phyloP scores from a whole-genome alignment of 371 early-diverging fungal species.

The Actinomortierella wolfii region DNA sequence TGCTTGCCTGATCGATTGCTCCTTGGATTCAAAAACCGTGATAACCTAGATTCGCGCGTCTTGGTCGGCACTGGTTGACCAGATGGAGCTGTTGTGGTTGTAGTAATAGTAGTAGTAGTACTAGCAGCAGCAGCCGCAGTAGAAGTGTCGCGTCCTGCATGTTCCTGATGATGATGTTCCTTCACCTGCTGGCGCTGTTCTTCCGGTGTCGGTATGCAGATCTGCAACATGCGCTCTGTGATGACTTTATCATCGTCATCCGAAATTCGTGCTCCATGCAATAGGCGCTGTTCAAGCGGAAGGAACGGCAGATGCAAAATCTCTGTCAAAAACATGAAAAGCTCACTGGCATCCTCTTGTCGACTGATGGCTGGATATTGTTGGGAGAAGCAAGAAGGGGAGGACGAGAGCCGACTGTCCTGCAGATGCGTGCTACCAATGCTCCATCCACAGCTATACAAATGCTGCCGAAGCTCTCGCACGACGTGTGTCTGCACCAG shows the following conservation, averaged over 20 bases:
- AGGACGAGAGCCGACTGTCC: background rate
- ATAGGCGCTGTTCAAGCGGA: conserved; percentile 59
- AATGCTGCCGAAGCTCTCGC: conserved; percentile 50
- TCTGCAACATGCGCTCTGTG: conserved; percentile 58
- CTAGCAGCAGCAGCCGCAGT: background rate
- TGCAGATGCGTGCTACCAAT: conserved; percentile 9
- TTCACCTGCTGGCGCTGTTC: background rate
- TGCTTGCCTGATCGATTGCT: background rate
- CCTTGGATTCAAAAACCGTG: too few species aligned
- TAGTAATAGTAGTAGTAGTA: too few species aligned
- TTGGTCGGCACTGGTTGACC: too few species aligned
- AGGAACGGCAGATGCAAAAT: conserved; percentile 60
- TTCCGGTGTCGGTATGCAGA: conserved; percentile 50
- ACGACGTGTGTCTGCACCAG: conserved; percentile 52
- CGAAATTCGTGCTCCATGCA: conserved; percentile 58
- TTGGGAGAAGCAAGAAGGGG: conserved; percentile 20
- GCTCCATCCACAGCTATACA: conserved; percentile 57
- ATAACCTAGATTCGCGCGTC: too few species aligned
- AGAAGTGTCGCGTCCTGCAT: background rate
- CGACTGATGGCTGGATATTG: conserved; percentile 44
- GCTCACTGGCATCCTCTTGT: conserved; percentile 63
- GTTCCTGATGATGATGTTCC: background rate
- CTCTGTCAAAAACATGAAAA: conserved; percentile 61
- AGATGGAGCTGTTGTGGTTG: too few species aligned
- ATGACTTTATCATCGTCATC: conserved; percentile 60